A percentile compares a stretch with the other conserved stretches of the same genome.
These are phyloP conservation scores for Tephrocybe rancida DNA, from an alignment of 768 basidiomycete genomes.

Conservation along the genomic window DNA sequence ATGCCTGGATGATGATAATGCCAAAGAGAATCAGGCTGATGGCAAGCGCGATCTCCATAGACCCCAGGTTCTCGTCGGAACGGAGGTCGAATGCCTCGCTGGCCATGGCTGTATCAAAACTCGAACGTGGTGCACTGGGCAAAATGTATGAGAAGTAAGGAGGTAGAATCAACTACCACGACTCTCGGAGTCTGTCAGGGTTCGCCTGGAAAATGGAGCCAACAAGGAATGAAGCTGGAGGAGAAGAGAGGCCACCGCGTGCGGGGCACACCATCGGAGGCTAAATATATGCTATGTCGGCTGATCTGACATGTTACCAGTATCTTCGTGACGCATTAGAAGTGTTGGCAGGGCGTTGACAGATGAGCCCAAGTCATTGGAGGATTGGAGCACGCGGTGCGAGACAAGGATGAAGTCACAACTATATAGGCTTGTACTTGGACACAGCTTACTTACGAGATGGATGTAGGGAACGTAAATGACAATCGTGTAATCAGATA, in stretches of 20 bases:
- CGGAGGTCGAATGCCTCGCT: neutral
- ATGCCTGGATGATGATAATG: conserved; percentile 11
- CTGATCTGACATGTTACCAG: too few relatives aligned
- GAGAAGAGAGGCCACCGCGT: neutral
- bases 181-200: conserved; percentile 10
- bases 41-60: conserved; percentile 15
- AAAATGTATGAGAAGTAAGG: neutral
- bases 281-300: too few relatives aligned
- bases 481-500: too few relatives aligned
- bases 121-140: neutral
- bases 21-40: conserved; percentile 15
- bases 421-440: too few relatives aligned
- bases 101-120: neutral
- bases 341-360: too few relatives aligned
- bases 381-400: too few relatives aligned
- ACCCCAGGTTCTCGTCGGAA: conserved; percentile 9
- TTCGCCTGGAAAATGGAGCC: conserved; percentile 6
- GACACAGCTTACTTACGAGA: too few relatives aligned
- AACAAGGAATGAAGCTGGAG: neutral
- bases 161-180: conserved; percentile 6
- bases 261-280: too few relatives aligned
- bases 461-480: too few relatives aligned
- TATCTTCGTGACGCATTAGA: too few relatives aligned
- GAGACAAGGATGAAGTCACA: too few relatives aligned
- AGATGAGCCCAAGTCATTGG: too few relatives aligned